Base-by-base conservation (phyloP, 2,329 filamentous ascomycete species). In the Cladosporium phlei region DNA sequence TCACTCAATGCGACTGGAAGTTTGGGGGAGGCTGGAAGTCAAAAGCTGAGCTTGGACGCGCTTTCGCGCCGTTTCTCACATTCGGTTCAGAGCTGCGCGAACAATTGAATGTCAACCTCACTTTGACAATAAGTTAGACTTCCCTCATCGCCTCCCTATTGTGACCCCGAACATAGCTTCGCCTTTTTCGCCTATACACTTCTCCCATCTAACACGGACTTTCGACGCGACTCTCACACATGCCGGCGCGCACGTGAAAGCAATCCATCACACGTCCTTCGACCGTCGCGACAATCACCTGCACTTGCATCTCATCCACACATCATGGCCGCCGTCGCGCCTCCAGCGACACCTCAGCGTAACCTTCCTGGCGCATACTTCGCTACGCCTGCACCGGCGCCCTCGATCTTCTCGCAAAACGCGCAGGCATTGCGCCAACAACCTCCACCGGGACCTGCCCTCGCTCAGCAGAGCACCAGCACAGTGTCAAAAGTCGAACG, bases 281-380 rank as follows among this genome's bases (percentile, higher is more conserved):
- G 32, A 35, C 28, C 42, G 30, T 43, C 39, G 39, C 39, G 17
- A 20, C 39, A 16, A 43, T 16, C 30, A 25, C 24, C 29, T 21
- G 19, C 39, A 14, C 39, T n/a, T 33, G 24, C 29, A 19, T 19
- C 32, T 16, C 32, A 45, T 29, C 35, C 16, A 43, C 19, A 39
- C 33, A 51, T 20, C 27, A 63, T 63, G 60, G 60, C 60, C 17
- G 32, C 42, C 16, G 42, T 37, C 17, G 29, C 38, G 21, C 55
- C 56, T 11, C 53, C 52, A 2, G 53, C 57, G 46, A 87, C 86
- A 47, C 86, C 86, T 29, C 76, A 83, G 69, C 81, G 85, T 58
- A 80, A 80, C 51, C 73, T 88, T 38, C 86, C 86, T 34, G 86
- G 86, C 70, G 82, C 83, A 59, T 91, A 83, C 62, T 69, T 88